phyloP scores from a whole-genome alignment of 2,329 filamentous ascomycete genomes.

The Amauroascus verrucosus region DNA sequence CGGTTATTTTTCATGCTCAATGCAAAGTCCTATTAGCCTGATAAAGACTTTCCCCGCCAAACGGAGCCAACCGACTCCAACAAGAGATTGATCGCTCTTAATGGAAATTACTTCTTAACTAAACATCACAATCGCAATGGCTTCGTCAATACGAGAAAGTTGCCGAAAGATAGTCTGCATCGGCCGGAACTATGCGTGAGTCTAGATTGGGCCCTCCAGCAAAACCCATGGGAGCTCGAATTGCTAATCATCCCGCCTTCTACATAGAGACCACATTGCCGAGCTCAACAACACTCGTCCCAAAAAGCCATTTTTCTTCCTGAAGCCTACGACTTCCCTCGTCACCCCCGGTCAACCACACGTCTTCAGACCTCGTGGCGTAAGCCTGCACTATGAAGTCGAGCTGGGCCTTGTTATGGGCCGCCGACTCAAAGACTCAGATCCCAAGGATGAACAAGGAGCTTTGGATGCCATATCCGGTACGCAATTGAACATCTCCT shows the following conservation, averaged over 20 bases:
- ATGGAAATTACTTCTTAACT: too few relatives aligned
- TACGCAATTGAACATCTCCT: slow-evolving; percentile 26
- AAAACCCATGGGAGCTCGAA: not conserved
- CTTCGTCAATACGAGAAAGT: slow-evolving; percentile 42
- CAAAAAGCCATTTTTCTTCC: slow-evolving; percentile 97
- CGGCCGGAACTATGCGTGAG: slow-evolving; percentile 89
- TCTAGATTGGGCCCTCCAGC: slow-evolving; percentile 13
- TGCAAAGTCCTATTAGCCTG: too few relatives aligned
- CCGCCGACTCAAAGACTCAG: slow-evolving; percentile 64
- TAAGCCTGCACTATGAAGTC: slow-evolving; percentile 87
- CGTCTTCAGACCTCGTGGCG: slow-evolving; percentile 69
- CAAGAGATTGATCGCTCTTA: too few relatives aligned
- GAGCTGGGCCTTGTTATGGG: slow-evolving; percentile 86
- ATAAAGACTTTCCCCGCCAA: too few relatives aligned
- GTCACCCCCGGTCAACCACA: slow-evolving; percentile 68
- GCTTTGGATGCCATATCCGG: slow-evolving; percentile 74
- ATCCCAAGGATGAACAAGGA: slow-evolving; percentile 61
- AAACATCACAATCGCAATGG: slow-evolving; percentile 19
- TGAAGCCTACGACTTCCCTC: slow-evolving; percentile 84
- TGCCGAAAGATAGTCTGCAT: slow-evolving; percentile 79
- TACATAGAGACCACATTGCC: slow-evolving; percentile 70
- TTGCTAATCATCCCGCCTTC: not conserved
- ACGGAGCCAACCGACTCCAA: too few relatives aligned
- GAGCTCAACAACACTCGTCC: slow-evolving; percentile 81
- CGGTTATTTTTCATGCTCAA: too few relatives aligned